Conservation (phyloP, 2,329 filamentous ascomycete species). For the Cryphonectria radicalis region DNA sequence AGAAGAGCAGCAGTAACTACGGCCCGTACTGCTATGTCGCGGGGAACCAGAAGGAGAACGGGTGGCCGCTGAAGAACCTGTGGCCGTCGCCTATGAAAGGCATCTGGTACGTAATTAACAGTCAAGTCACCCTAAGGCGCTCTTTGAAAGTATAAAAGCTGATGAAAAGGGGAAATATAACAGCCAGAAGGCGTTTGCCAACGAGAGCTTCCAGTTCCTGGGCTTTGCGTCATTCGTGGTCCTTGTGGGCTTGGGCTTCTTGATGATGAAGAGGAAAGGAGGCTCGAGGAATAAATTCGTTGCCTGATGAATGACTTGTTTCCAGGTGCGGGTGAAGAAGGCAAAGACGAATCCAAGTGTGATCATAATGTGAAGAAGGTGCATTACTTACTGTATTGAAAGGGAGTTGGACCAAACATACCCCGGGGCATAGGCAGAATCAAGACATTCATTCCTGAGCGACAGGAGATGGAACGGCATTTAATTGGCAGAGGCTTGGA, state of each 20-base stretch:
- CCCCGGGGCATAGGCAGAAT: background rate
- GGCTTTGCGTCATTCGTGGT: constrained; percentile 6
- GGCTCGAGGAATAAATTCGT: constrained; percentile 9
- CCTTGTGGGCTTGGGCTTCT: constrained; percentile 3
- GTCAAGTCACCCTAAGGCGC: background rate
- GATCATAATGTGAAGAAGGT: background rate
- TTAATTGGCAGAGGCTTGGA: background rate
- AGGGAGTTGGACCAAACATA: background rate
- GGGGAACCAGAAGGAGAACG: background rate
- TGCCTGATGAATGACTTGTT: background rate
- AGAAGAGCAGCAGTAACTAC: background rate
- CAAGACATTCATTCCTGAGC: background rate
- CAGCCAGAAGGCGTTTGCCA: constrained; percentile 17
- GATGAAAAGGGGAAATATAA: background rate
- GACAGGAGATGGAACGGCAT: background rate
- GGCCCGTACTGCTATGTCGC: constrained; percentile 12
- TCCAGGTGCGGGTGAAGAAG: background rate
- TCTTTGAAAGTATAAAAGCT: background rate
- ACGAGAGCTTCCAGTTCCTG: constrained; percentile 12
- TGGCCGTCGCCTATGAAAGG: constrained; percentile 6
- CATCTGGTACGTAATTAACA: background rate
- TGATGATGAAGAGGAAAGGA: constrained; percentile 17
- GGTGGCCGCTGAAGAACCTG: background rate
- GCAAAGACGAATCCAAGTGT: background rate
- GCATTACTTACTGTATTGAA: background rate